Base-by-base conservation (phyloP, 495 filamentous ascomycete species). In the Parmelia sp. region DNA sequence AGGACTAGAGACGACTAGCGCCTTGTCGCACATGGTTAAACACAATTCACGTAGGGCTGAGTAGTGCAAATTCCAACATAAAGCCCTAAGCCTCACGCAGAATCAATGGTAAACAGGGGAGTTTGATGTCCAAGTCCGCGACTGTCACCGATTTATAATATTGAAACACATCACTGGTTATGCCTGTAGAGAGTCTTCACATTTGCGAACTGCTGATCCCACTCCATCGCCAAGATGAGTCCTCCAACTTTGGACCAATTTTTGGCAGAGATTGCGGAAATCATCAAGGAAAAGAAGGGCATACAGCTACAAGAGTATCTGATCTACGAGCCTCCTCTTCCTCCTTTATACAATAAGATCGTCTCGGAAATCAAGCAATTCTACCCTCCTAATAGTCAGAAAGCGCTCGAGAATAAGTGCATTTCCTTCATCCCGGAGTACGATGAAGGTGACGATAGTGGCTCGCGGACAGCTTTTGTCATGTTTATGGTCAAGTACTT, bases 401-500 rank as follows among this genome's bases (percentile, higher is more conserved):
- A 76, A 35, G 74, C 79, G 15, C 77, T 96, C 37, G 83, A 87
- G 66, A 80, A 80, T 57, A 81, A 82, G 61, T 82, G 82, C 69
- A 78, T 77, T 49, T 70, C 66, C 0, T 72, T 86, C 33, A 79
- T 94, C 45, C 74, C 87, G 61, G 77, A 83, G 71, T 74, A 74
- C 64, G 71, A 86, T 65, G 77, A 76, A 67, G 77, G 75, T 56
- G 79, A 79, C 33, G 82, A 85, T 67, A 84, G 85, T 25, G 83
- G 83, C 15, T 79, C 88, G 2, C 94, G 90, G 88, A 80, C 83
- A 0, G 82, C 86, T 0, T 93, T 96, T 70, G 78, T 85, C 39
- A 82, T 83, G 0, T 93, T 95, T 70, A 81, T 93, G 72, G 87
- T 83, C 70, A 83, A 88, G 33, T 96, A 94, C 69, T 80, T 95